Evolutionary conservation across 495 filamentous ascomycete species (phyloP).

Genomic region (Xylaria bambusicola): DNA sequence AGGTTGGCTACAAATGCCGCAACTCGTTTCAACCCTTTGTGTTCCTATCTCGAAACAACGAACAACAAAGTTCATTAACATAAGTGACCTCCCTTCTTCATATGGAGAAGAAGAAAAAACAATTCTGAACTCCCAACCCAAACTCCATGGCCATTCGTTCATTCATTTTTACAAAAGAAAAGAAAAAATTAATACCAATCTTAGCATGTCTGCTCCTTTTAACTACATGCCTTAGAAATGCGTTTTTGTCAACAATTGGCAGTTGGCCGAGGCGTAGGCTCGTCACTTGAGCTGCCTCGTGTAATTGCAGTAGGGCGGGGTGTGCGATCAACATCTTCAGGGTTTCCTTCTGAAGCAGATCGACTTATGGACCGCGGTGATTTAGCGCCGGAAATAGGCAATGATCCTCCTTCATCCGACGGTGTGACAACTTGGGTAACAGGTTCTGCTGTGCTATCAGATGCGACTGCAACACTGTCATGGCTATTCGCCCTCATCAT

Average conservation of each 20-base stretch:
- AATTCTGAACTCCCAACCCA: slow-evolving; percentile 1
- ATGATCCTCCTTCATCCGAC: slow-evolving; percentile 29
- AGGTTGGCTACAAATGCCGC: slow-evolving; percentile 7
- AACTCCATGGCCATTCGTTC: slow-evolving; percentile 30
- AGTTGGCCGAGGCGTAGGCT: slow-evolving; percentile 25
- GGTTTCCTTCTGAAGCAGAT: slow-evolving; percentile 26
- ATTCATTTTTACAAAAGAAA: slow-evolving; percentile 31
- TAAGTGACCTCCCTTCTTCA: background rate
- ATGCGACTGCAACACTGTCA: slow-evolving; percentile 68
- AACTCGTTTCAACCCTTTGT: background rate
- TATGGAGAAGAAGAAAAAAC: background rate
- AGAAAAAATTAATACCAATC: slow-evolving; percentile 32
- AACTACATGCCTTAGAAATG: slow-evolving; percentile 34
- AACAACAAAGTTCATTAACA: background rate
- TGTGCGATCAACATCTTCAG: slow-evolving; percentile 24
- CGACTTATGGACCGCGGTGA: slow-evolving; percentile 13
- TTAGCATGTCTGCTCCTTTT: slow-evolving; percentile 21
- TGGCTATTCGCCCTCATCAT: slow-evolving; percentile 96
- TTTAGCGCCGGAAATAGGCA: slow-evolving; percentile 17
- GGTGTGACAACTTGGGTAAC: slow-evolving; percentile 46
- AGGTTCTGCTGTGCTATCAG: slow-evolving; percentile 43
- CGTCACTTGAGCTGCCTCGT: slow-evolving; percentile 16
- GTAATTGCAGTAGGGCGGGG: slow-evolving; percentile 21
- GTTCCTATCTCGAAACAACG: background rate
- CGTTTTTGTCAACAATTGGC: slow-evolving; percentile 22